phyloP scores from a whole-genome alignment of 176 grass and related monocot genomes.

The Oryza australiensis region DNA sequence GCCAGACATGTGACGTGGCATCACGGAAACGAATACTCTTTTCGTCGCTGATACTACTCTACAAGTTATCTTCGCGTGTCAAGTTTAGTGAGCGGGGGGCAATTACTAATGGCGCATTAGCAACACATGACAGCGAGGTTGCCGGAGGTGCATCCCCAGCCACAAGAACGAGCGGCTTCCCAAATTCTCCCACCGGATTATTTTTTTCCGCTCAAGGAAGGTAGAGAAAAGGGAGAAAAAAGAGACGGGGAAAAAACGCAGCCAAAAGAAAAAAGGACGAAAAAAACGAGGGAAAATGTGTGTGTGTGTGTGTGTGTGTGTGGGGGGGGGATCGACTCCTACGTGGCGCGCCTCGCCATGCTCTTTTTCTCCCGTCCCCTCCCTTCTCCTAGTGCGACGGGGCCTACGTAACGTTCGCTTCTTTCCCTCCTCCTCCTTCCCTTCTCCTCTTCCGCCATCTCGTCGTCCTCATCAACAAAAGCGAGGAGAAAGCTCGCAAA shows the following conservation, averaged over 20 bases:
- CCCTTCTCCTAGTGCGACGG: constrained; percentile 2
- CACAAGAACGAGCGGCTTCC: constrained; percentile 72
- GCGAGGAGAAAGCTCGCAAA: neutral
- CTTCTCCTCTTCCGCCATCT: neutral
- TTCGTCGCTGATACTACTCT: neutral
- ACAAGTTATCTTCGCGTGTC: neutral
- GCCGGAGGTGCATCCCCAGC: constrained; percentile 52
- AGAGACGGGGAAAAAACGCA: constrained; percentile 14
- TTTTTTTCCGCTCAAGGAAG: neutral
- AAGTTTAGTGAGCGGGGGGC: neutral
- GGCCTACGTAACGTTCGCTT: constrained; percentile 31
- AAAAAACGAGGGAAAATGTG: neutral
- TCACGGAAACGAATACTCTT: neutral
- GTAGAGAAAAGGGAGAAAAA: neutral
- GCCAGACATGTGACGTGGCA: neutral
- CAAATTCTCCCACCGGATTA: constrained; percentile 33
- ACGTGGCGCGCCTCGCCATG: constrained; percentile 55
- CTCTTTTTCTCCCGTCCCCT: constrained; percentile 56
- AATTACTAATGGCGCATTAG: neutral
- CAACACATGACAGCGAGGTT: constrained; percentile 29
- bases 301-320: too few species aligned
- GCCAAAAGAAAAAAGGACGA: neutral
- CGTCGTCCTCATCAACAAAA: neutral
- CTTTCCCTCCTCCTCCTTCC: neutral
- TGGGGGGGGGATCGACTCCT: constrained; percentile 44